Base-by-base conservation (phyloP, 2,329 filamentous ascomycete genomes). In the Fusarium torreyae region DNA sequence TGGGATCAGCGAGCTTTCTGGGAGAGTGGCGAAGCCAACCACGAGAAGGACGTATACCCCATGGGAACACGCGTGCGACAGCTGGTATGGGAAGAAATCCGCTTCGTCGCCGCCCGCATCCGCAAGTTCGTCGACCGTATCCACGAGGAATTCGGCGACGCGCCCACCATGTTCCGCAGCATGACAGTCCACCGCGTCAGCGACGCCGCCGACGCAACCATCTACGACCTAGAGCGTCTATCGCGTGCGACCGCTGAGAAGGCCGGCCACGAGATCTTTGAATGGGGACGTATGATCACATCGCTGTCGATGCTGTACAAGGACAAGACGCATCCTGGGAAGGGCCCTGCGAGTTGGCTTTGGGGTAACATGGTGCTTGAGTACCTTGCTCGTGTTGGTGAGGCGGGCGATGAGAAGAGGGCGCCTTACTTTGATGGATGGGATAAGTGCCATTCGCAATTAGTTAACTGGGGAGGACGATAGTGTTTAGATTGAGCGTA, bases 1-100 rank as follows among this genome's bases (percentile, higher is more conserved):
- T 70, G 68, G 68, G 68, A 70, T 5, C 68, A 70, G 31, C 68
- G 68, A n/a, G 68, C 68, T 0, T 53, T 70, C 55, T 70, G 68
- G 68, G 68, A 70, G 22, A 43, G 48, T 11, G 68, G 64, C 1
- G 56, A 70, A 50, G 68, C 68, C 6, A 70, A 70, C 39, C 60
- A 70, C 10, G 63, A 71, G 9, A 56, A 49, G 36, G 54, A 66
- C 8, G 56, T 68, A 5, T 64, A 70, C 33, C 68, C 68, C 7
- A 62, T 71, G 56, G 68, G 59, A 33, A 48, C 68, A 4, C 68
- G 68, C 13, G 53, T 46, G 9, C 42, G 68, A 1, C 68, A 70
- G 13, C 13, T 70, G 7, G 68, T 70, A 28, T 70, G 68, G 68
- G 59, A 70, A 26, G 68, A 70, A 54, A 40, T 70, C 8, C 68